These are phyloP conservation scores for Circinella minor DNA, from an alignment of 371 early-diverging fungal genomes.

Conservation along the genomic window DNA sequence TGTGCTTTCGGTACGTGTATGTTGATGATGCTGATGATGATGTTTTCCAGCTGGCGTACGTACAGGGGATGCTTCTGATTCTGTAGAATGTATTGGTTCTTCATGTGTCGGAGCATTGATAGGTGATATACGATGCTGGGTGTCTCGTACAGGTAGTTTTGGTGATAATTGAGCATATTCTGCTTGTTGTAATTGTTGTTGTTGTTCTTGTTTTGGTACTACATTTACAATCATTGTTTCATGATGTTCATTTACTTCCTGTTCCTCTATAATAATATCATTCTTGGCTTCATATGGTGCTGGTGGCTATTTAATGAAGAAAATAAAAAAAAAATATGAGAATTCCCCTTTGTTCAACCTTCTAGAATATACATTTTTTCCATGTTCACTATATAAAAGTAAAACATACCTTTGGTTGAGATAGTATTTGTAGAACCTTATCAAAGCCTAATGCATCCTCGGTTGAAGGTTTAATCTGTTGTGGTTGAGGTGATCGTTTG, in stretches of 20 bases:
- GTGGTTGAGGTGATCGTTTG: constrained; percentile 27
- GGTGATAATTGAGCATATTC: not conserved
- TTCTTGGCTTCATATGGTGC: not conserved
- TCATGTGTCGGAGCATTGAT: not conserved
- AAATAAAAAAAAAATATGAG: too few relatives aligned
- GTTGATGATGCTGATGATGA: not conserved
- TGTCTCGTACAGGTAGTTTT: not conserved
- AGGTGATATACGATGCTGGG: not conserved
- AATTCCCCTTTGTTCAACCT: not conserved
- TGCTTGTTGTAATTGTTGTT: not conserved
- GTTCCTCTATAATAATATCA: not conserved
- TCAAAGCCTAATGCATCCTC: constrained; percentile 65
- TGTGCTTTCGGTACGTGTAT: constrained; percentile 4
- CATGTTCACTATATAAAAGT: too few relatives aligned
- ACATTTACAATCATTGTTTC: not conserved
- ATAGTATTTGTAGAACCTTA: constrained; percentile 63
- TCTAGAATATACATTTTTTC: not conserved
- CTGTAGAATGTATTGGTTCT: not conserved
- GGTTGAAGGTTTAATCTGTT: constrained; percentile 19
- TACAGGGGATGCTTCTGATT: not conserved
- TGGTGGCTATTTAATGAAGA: not conserved
- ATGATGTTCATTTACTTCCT: constrained; percentile 4
- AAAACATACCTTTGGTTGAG: constrained; percentile 47
- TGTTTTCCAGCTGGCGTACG: constrained; percentile 12
- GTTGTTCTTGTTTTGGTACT: constrained; percentile 1